Evolutionary conservation across 805 yeast species (phyloP).

Genomic region (Starmerella riodocensis): DNA sequence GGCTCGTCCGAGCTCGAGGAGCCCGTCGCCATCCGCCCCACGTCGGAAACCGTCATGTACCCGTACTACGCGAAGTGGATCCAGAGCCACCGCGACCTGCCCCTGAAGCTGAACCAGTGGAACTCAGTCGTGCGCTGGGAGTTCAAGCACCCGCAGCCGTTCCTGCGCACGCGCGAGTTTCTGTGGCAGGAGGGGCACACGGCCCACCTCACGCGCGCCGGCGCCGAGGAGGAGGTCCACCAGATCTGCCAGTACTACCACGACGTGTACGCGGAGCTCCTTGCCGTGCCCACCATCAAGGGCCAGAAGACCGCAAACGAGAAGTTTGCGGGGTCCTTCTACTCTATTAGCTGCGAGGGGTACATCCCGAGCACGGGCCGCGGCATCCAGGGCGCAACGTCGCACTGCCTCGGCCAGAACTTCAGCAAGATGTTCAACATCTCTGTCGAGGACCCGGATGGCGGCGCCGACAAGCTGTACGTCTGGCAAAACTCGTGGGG

Average conservation of each 20-base stretch:
- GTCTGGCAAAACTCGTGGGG: slow-evolving; percentile 99
- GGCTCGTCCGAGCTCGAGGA: slow-evolving; percentile 90
- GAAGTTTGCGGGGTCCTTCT: slow-evolving; percentile 95
- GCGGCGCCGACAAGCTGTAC: slow-evolving; percentile 56
- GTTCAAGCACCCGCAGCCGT: slow-evolving; percentile 99
- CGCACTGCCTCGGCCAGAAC: slow-evolving; percentile 95
- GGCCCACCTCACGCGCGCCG: slow-evolving; percentile 75
- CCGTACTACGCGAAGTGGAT: slow-evolving; percentile 99
- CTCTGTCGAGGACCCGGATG: slow-evolving; percentile 89
- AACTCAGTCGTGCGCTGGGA: slow-evolving; percentile 99
- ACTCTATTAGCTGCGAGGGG: slow-evolving; percentile 93
- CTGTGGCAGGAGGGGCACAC: slow-evolving; percentile 99
- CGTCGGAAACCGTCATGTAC: slow-evolving; percentile 98
- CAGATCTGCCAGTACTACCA: slow-evolving; percentile 79
- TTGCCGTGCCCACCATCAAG: slow-evolving; percentile 94
- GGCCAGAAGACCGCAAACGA: slow-evolving; percentile 96
- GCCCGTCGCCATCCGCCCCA: slow-evolving; percentile 98
- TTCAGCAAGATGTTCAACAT: slow-evolving; percentile 97
- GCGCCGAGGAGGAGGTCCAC: slow-evolving; percentile 69
- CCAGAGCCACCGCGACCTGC: slow-evolving; percentile 95
- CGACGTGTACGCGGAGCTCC: slow-evolving; percentile 71
- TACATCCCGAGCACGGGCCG: slow-evolving; percentile 97
- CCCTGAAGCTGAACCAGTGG: slow-evolving; percentile 95
- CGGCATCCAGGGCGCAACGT: slow-evolving; percentile 99
- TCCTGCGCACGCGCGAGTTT: slow-evolving; percentile 95